phyloP scores from a whole-genome alignment of 1,284 basidiomycete genomes.

The Heterobasidion parviporum region DNA sequence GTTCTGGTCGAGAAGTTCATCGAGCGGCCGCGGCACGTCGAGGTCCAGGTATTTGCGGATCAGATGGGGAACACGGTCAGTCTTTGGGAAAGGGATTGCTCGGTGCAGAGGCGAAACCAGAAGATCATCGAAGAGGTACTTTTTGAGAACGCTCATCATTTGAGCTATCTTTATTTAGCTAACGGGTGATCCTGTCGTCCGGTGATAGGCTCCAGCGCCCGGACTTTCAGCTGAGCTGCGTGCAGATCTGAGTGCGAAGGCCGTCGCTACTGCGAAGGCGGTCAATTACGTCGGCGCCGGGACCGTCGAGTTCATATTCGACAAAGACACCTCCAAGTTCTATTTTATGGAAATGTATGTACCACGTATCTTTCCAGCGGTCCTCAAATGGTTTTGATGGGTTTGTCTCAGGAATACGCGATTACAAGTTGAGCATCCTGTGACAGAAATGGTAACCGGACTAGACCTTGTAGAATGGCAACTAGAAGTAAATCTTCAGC shows the following conservation, averaged over 20 bases:
- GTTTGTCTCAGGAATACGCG: conserved; percentile 72
- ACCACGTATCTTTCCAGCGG: not conserved
- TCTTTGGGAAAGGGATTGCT: conserved; percentile 92
- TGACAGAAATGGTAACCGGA: conserved; percentile 93
- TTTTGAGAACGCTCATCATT: not conserved
- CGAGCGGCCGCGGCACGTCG: conserved; percentile 76
- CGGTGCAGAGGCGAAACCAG: conserved; percentile 89
- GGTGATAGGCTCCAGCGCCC: conserved; percentile 76
- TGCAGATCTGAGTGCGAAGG: conserved; percentile 78
- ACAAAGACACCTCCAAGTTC: conserved; percentile 78
- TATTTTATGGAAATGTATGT: conserved; percentile 92
- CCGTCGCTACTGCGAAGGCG: conserved; percentile 85
- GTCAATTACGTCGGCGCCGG: conserved; percentile 89
- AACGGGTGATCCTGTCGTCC: not conserved
- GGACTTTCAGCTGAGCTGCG: conserved; percentile 72
- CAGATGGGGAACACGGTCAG: conserved; percentile 70
- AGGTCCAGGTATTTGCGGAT: conserved; percentile 90
- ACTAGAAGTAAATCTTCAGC: conserved; percentile 47
- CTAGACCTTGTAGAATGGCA: conserved; percentile 95
- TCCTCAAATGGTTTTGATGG: not conserved
- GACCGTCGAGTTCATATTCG: conserved; percentile 92
- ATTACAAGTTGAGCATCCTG: conserved; percentile 90
- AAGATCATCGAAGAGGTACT: conserved; percentile 87
- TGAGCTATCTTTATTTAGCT: not conserved
- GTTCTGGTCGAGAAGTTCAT: conserved; percentile 87